Base-by-base conservation (phyloP, 2,329 filamentous ascomycete genomes). In the Davidsoniella neocaledoniae region DNA sequence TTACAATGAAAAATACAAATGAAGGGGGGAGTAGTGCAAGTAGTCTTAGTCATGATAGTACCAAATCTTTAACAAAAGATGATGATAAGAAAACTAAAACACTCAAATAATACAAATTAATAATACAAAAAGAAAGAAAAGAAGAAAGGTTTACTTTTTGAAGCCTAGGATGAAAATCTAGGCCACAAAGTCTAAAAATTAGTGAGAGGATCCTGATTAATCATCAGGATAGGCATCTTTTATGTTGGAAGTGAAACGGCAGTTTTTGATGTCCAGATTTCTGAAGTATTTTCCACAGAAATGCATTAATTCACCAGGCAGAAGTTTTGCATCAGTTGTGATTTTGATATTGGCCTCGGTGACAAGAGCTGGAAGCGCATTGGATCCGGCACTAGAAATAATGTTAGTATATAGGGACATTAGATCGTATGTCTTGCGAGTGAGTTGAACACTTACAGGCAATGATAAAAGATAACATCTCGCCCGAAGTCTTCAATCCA, bases 251-350 rank as follows among this genome's bases (percentile, higher is more conserved):
- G 94, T 72, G 66, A 96, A 98, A 3, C 66, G 70, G 56, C 77
- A 77, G 0, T 65, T 70, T 33, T 66, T 67, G 4, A 62, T 59
- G 63, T 95, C 85, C 71, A 87, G 96, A 40, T 86, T 72, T 63
- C 86, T 93, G 63, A 98, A 96, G 63, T 85, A 86, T 57, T 81
- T 82, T 0, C 91, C 91, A 2, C 87, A 86, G 56, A 84, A 64
- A 43, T 70, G 69, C 59, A 86, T 73, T 54, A 93, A 68, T 21
- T 74, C 58, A 3, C 73, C 65, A 0, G 74, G 70, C 2, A 81
- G 69, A 56, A 56, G 66, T 62, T 47, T 62, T 43, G 58, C 57
- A 49, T 74, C 64, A 4, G 59, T 62, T 40, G 86, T 66, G n/a
- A 79, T 64, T 52, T 79, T 67, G 50, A 95, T 82, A 57, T 88